A percentile compares a stretch with the other conserved stretches of the same genome.
phyloP scores from a whole-genome alignment of 1,284 basidiomycete species.

The Tylopilus sp. region DNA sequence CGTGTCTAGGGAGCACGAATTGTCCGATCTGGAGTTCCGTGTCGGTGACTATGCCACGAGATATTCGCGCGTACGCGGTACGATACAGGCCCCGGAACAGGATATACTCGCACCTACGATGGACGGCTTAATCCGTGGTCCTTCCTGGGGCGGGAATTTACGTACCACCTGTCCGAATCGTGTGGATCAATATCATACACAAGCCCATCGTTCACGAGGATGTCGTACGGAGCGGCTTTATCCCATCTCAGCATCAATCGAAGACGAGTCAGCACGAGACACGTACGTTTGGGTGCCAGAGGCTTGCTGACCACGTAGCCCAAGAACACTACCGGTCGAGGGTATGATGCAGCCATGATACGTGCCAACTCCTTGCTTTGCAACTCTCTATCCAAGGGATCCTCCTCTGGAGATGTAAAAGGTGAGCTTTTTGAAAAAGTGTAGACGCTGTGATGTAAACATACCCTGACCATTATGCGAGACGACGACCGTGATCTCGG shows the following conservation, averaged over 20 bases:
- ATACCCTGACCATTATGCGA: conserved; percentile 90
- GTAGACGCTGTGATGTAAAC: conserved; percentile 1
- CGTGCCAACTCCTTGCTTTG: conserved; percentile 82
- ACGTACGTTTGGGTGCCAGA: conserved; percentile 64
- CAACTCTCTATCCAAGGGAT: conserved; percentile 82
- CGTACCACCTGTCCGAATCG: conserved; percentile 70
- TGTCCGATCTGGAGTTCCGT: conserved; percentile 79
- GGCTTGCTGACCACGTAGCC: conserved; percentile 86
- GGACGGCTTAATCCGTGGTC: neutral
- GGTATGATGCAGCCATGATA: conserved; percentile 72
- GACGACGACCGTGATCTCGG: conserved; percentile 77
- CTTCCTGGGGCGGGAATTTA: neutral
- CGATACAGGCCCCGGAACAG: conserved; percentile 80
- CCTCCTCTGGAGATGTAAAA: conserved; percentile 56
- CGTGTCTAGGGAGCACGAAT: conserved; percentile 69
- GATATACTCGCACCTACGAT: conserved; percentile 83
- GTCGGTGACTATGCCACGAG: conserved; percentile 69
- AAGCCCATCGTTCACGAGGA: conserved; percentile 69
- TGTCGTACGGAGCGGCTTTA: conserved; percentile 79
- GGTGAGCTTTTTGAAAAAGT: neutral
- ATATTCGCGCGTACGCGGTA: conserved; percentile 71
- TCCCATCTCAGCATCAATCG: conserved; percentile 12
- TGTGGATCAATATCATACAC: conserved; percentile 74
- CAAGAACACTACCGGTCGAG: conserved; percentile 81
- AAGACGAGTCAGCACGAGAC: neutral